Evolutionary conservation across 495 filamentous ascomycete species (phyloP).

Genomic region (Hypoxylon crocopeplum): DNA sequence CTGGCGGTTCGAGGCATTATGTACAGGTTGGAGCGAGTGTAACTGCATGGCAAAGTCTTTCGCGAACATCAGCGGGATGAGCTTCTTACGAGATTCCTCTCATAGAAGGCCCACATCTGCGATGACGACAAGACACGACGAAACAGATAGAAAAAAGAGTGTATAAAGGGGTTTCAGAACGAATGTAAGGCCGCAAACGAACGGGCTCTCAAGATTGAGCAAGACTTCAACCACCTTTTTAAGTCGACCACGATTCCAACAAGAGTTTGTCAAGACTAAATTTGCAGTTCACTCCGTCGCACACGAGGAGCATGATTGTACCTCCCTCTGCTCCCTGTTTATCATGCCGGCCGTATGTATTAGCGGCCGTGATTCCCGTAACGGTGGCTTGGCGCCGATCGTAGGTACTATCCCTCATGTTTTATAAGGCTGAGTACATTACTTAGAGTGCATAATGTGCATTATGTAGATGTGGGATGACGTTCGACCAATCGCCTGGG

Average conservation of each 20-base stretch:
- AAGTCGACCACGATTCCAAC: no score
- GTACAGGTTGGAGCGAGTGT: conserved; percentile 25
- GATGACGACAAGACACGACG: background rate
- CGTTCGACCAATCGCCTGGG: conserved; percentile 10
- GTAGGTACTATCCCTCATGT: conserved; percentile 7
- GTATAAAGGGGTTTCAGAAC: conserved; percentile 12
- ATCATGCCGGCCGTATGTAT: conserved; percentile 21
- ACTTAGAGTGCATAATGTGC: conserved; percentile 4
- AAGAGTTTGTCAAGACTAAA: background rate
- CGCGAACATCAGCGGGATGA: conserved; percentile 5
- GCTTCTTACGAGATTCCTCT: conserved; percentile 10
- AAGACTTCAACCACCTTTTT: conserved; percentile 12
- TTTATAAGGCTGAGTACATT: conserved; percentile 2
- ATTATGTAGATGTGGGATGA: conserved; percentile 20
- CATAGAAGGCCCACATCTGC: background rate
- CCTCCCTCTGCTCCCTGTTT: conserved; percentile 13
- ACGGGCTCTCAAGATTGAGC: background rate
- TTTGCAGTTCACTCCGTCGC: conserved; percentile 1
- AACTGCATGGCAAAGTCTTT: conserved; percentile 26
- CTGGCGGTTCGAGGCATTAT: conserved; percentile 31
- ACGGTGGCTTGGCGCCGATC: conserved; percentile 25
- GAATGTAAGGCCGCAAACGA: conserved; percentile 17
- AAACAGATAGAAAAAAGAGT: conserved; percentile 1
- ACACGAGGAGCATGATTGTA: conserved; percentile 1
- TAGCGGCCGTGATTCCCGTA: conserved; percentile 26